phyloP scores from a whole-genome alignment of 305 asterid genomes.

The Solanum hybrid region DNA sequence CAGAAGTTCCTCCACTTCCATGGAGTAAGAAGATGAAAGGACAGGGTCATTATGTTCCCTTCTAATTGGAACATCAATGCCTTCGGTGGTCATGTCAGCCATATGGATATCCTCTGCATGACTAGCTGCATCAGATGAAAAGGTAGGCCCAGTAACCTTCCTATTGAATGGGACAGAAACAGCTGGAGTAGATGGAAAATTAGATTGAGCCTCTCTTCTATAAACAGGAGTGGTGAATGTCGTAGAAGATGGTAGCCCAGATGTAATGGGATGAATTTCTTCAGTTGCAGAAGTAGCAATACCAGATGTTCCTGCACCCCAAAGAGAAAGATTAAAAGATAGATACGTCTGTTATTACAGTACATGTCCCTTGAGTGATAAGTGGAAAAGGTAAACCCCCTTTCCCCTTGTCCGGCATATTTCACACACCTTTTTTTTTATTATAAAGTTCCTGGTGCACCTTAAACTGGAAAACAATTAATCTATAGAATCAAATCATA shows the following conservation, averaged over 20 bases:
- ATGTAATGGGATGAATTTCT: conserved; percentile 24
- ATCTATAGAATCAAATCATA: not conserved
- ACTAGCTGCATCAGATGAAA: not conserved
- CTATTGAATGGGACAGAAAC: conserved; percentile 11
- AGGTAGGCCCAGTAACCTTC: conserved; percentile 18
- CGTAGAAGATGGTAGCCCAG: conserved; percentile 3
- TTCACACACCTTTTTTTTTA: too few species aligned
- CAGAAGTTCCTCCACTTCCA: conserved; percentile 4
- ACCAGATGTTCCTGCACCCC: conserved; percentile 33
- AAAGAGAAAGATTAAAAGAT: not conserved
- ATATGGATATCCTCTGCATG: conserved; percentile 16
- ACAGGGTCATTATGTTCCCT: not conserved
- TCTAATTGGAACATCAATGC: not conserved
- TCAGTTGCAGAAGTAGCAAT: conserved; percentile 16
- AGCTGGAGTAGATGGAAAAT: conserved; percentile 8
- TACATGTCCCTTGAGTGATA: not conserved
- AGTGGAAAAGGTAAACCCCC: not conserved
- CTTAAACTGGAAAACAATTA: not conserved
- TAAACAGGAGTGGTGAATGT: not conserved
- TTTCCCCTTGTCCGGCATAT: not conserved
- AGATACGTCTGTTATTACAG: not conserved
- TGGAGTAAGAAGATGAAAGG: not conserved
- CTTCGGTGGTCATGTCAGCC: conserved; percentile 8
- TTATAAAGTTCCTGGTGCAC: not conserved
- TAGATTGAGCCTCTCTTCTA: not conserved